Conservation (phyloP, 495 filamentous ascomycete genomes). For the Rhypophila decipiens region DNA sequence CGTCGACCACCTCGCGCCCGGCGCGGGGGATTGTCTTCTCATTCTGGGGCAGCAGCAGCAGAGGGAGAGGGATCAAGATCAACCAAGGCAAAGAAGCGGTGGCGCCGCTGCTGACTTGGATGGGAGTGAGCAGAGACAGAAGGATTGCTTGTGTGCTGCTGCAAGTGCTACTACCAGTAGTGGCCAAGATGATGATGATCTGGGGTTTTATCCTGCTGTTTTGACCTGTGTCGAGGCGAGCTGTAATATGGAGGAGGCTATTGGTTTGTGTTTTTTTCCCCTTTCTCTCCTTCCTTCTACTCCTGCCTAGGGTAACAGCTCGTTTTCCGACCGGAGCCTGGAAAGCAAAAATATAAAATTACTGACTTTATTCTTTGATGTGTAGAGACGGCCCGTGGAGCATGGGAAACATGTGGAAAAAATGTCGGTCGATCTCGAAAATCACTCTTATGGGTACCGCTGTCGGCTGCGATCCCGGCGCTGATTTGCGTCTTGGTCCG, state of each 20-base stretch:
- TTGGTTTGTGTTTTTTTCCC: conserved; percentile 1
- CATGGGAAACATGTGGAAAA: conserved; percentile 15
- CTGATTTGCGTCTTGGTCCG: conserved; percentile 11
- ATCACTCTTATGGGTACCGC: conserved; percentile 5
- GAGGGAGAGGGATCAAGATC: too few species aligned
- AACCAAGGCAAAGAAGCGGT: too few species aligned
- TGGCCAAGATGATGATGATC: neutral
- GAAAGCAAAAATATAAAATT: neutral
- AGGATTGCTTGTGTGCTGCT: too few species aligned
- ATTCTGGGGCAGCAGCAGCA: too few species aligned
- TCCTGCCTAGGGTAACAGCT: too few species aligned
- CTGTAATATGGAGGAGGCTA: conserved; percentile 9
- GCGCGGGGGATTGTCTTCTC: too few species aligned
- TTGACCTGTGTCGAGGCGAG: conserved; percentile 7
- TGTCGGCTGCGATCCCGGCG: conserved; percentile 13
- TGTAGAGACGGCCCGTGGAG: conserved; percentile 13
- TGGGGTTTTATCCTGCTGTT: conserved; percentile 4
- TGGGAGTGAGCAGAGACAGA: too few species aligned
- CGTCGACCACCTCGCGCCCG: too few species aligned
- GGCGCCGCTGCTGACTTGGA: too few species aligned
- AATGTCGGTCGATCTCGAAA: conserved; percentile 12
- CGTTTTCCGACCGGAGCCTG: too few species aligned
- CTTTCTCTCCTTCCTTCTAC: neutral
- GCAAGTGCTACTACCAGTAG: too few species aligned
- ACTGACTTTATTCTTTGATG: neutral